Evolutionary conservation across 2,329 filamentous ascomycete genomes (phyloP).

Genomic region (Trichoderma citrinoviride): DNA sequence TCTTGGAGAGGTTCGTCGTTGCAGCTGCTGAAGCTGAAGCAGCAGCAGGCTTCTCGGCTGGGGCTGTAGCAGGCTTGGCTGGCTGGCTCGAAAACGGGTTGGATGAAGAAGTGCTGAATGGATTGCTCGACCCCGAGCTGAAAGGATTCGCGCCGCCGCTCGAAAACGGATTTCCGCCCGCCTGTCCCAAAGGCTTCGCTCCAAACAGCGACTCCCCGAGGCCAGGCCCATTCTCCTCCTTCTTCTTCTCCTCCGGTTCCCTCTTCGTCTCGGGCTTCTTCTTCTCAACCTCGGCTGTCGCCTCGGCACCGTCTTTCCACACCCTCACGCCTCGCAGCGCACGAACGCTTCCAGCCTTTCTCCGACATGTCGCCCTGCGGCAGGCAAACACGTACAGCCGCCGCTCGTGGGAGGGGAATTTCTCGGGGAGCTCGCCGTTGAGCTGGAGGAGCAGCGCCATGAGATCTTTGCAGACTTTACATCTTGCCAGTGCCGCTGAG

Average conservation of each 20-base stretch:
- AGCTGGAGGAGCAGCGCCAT: constrained; percentile 87
- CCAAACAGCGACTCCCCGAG: constrained; percentile 71
- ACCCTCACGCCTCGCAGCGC: constrained; percentile 67
- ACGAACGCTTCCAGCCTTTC: constrained; percentile 79
- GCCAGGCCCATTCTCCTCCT: constrained; percentile 39
- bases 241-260: constrained; percentile 36
- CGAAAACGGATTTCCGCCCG: constrained; percentile 50
- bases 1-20: constrained; percentile 49
- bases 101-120: constrained; percentile 31
- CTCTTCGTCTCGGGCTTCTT: constrained; percentile 33
- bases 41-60: constrained; percentile 29
- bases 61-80: constrained; percentile 36
- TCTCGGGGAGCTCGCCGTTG: constrained; percentile 82
- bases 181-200: constrained; percentile 47
- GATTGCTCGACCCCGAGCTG: constrained; percentile 30
- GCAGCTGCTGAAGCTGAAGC: constrained; percentile 27
- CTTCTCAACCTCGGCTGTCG: constrained; percentile 35
- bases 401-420: constrained; percentile 82
- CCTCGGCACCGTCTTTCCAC: constrained; percentile 41
- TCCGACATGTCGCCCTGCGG: constrained; percentile 70
- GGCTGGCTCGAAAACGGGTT: constrained; percentile 34
- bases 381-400: constrained; percentile 86
- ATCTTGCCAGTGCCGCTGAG: constrained; percentile 74
- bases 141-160: constrained; percentile 35
- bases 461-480: constrained; percentile 79